Percentiles rank a stretch among this genome's conserved stretches.
Evolutionary conservation across 345 rosid species (phyloP).

Genomic region (Melastoma malabathricum): DNA sequence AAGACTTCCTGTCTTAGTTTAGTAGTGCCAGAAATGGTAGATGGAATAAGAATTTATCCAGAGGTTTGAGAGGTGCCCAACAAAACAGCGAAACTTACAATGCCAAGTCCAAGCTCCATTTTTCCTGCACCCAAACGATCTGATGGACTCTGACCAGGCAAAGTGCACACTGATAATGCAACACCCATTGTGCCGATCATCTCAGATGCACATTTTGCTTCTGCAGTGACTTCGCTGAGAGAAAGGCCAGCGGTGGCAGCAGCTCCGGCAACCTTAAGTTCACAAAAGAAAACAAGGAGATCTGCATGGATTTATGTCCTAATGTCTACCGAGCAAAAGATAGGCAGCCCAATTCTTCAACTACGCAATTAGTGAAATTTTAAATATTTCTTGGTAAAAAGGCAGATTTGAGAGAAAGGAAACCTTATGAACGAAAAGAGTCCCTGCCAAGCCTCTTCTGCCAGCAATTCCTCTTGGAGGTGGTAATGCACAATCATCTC

Average conservation of each 20-base stretch:
- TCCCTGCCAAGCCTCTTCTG: conserved; percentile 95
- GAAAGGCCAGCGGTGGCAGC: conserved; percentile 87
- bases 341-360: too few relatives aligned
- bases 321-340: too few relatives aligned
- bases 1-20: not conserved
- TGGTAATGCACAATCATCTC: conserved; percentile 95
- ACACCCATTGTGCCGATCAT: conserved; percentile 94
- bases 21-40: too few relatives aligned
- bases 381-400: not conserved
- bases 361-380: not conserved
- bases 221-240: conserved; percentile 58
- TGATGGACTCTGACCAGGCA: conserved; percentile 81
- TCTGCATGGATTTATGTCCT: not conserved
- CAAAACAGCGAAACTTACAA: conserved; percentile 41
- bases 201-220: conserved; percentile 73
- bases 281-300: conserved; percentile 13
- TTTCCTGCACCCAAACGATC: conserved; percentile 78
- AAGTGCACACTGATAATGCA: conserved; percentile 79
- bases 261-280: conserved; percentile 76
- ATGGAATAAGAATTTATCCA: too few relatives aligned
- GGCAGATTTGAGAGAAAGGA: not conserved
- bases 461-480: conserved; percentile 84
- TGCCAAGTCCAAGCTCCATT: conserved; percentile 98
- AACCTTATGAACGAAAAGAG: conserved; percentile 85
- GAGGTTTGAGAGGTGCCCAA: too few relatives aligned